Percentiles rank a stretch among this genome's conserved stretches.
phyloP scores from a whole-genome alignment of 2,329 filamentous ascomycete genomes.

The Aspergillus sp. region DNA sequence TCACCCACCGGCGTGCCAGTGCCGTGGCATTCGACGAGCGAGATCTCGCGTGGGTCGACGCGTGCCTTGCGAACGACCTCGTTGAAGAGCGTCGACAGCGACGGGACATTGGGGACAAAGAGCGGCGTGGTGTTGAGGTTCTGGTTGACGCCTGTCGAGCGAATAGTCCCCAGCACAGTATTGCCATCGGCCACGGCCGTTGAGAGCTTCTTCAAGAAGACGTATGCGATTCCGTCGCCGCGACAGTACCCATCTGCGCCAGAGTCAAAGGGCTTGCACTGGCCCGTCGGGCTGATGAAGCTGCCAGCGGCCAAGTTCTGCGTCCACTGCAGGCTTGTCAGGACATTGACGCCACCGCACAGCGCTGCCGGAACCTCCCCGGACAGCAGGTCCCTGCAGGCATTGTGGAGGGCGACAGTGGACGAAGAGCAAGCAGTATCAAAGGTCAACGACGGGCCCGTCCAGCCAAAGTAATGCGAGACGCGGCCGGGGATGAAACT shows the following conservation, averaged over 20 bases:
- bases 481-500: neutral
- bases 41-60: neutral
- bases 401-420: neutral
- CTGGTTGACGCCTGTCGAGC: neutral
- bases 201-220: neutral
- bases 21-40: neutral
- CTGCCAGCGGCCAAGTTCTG: neutral
- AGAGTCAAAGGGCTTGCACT: neutral
- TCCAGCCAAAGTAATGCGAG: neutral
- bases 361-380: neutral
- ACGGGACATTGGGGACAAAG: neutral
- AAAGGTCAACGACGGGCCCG: neutral
- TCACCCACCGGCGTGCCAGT: neutral
- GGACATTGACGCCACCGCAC: neutral
- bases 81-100: neutral
- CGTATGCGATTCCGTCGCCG: neutral
- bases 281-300: neutral
- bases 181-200: neutral
- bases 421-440: neutral
- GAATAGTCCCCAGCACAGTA: slow-evolving; percentile 1
- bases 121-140: neutral
- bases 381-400: neutral
- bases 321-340: neutral
- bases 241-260: neutral
- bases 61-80: neutral